A percentile compares a stretch with the other conserved stretches of the same genome.
Conservation (phyloP, 306 rosid species). For the barrel medic (Medicago truncatula) region MtrunA17r5.0-ANR NC_053045.1:36248001-36248500, state of each 20-base stretch:
- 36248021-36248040: slow-evolving; percentile 6
- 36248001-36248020: slow-evolving; percentile 61
- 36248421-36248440: not conserved
- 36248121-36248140: slow-evolving; percentile 72
- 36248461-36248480: slow-evolving; percentile 9
- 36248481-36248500: slow-evolving; percentile 3
- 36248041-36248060: slow-evolving; percentile 3
- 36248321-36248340: slow-evolving; percentile 12
- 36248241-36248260: not conserved
- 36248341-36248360: not conserved
- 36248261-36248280: slow-evolving; percentile 3
- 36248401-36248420: too few relatives aligned
- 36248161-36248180: slow-evolving; percentile 62
- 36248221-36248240: not conserved
- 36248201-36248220: slow-evolving; percentile 5
- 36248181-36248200: not conserved
- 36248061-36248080: slow-evolving; percentile 14
- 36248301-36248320: slow-evolving; percentile 4
- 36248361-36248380: not conserved
- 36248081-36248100: slow-evolving; percentile 13
- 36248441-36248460: not conserved
- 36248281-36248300: slow-evolving; percentile 18
- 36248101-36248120: slow-evolving; percentile 71
- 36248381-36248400: not conserved
- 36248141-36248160: slow-evolving; percentile 78